Conservation (phyloP, 2,329 filamentous ascomycete genomes). For the Talaromyces sp. region DNA sequence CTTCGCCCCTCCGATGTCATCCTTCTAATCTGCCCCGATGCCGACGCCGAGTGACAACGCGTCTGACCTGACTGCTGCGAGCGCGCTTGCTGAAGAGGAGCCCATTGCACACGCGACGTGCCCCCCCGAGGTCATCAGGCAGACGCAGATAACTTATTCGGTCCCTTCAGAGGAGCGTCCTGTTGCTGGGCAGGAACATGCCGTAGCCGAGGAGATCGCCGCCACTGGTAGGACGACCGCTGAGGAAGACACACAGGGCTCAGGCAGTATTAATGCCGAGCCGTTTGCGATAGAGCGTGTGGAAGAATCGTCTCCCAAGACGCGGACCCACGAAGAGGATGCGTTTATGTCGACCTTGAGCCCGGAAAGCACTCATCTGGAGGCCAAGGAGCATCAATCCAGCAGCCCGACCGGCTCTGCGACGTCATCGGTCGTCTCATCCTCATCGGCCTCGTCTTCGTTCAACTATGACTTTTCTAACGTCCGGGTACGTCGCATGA, state of each 20-base stretch:
- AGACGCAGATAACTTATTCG: conserved; percentile 23
- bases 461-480: conserved; percentile 53
- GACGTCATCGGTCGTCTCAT: conserved; percentile 22
- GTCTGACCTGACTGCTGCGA: conserved; percentile 32
- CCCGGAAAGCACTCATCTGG: conserved; percentile 30
- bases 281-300: neutral
- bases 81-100: conserved; percentile 39
- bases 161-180: conserved; percentile 22
- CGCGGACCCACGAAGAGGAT: conserved; percentile 26
- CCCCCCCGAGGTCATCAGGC: conserved; percentile 42
- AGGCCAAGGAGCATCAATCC: conserved; percentile 31
- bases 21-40: conserved; percentile 41
- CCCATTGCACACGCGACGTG: conserved; percentile 42
- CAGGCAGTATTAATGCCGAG: conserved; percentile 18
- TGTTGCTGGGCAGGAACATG: conserved; percentile 14
- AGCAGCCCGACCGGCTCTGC: conserved; percentile 18
- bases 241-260: conserved; percentile 5
- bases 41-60: conserved; percentile 44
- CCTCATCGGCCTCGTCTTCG: conserved; percentile 38
- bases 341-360: conserved; percentile 25
- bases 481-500: conserved; percentile 43
- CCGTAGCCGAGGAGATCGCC: conserved; percentile 23
- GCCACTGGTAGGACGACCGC: conserved; percentile 14
- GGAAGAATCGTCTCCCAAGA: conserved; percentile 18
- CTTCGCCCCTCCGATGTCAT: conserved; percentile 30